Evolutionary conservation across 208 protist genomes (phyloP).

Genomic region (Borovskyia barvae): DNA sequence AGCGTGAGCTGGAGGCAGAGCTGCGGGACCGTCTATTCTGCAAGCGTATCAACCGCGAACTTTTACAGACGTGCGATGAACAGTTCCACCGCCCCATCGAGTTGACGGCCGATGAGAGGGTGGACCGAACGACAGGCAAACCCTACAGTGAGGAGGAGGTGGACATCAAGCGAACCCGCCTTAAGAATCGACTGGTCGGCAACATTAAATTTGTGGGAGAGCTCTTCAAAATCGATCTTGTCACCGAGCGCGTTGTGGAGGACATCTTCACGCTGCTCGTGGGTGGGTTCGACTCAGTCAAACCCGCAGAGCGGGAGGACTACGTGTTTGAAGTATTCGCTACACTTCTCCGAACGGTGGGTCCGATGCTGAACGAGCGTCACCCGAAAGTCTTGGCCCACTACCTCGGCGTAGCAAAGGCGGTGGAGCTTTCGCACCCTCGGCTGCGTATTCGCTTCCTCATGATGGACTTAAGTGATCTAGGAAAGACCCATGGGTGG

Average conservation of each 20-base stretch:
- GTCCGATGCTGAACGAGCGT: slow-evolving; percentile 32
- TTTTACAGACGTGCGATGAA: slow-evolving; percentile 62
- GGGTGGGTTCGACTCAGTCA: slow-evolving; percentile 44
- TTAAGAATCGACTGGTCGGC: slow-evolving; percentile 76
- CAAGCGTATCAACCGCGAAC: slow-evolving; percentile 54
- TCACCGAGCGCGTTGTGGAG: slow-evolving; percentile 60
- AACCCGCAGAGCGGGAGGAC: slow-evolving; percentile 50
- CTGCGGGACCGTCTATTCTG: slow-evolving; percentile 57
- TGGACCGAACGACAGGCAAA: slow-evolving; percentile 65
- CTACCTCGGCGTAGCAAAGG: slow-evolving; percentile 58
- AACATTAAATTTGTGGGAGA: slow-evolving; percentile 88
- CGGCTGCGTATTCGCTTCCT: slow-evolving; percentile 69
- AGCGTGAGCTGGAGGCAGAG: slow-evolving; percentile 48
- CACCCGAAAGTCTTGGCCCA: slow-evolving; percentile 35
- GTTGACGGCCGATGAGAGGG: slow-evolving; percentile 63
- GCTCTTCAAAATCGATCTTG: slow-evolving; percentile 72
- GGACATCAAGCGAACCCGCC: slow-evolving; percentile 56
- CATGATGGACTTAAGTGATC: slow-evolving; percentile 81
- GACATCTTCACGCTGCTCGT: slow-evolving; percentile 68
- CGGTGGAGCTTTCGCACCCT: slow-evolving; percentile 60
- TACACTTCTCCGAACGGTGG: slow-evolving; percentile 56
- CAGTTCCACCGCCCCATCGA: slow-evolving; percentile 72
- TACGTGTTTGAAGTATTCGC: slow-evolving; percentile 81
- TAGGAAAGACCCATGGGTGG: slow-evolving; percentile 50
- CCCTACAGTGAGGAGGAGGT: slow-evolving; percentile 66